These are phyloP conservation scores for Suillus lakei DNA, from an alignment of 768 basidiomycete genomes.

Conservation along the genomic window DNA sequence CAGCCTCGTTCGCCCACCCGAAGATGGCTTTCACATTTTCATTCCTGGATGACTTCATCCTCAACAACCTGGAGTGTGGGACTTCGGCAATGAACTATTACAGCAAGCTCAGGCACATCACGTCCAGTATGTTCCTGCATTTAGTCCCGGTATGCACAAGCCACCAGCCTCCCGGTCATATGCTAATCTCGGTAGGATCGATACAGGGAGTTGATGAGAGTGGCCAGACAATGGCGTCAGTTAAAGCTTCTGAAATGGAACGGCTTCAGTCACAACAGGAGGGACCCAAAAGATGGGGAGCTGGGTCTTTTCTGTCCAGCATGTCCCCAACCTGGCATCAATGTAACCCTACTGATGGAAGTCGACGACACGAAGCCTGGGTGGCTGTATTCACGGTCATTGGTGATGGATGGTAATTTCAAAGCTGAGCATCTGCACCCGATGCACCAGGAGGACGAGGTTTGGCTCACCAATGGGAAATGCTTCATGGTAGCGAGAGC, in stretches of 20 bases:
- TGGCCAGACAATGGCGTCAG: constrained; percentile 20
- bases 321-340: constrained; percentile 9
- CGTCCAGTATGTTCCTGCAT: background rate
- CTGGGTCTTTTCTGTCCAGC: constrained; percentile 3
- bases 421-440: constrained; percentile 7
- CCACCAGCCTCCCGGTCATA: no score
- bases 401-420: constrained; percentile 6
- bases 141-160: background rate
- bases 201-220: constrained; percentile 21
- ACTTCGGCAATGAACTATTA: constrained; percentile 2
- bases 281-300: background rate
- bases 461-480: constrained; percentile 17
- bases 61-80: constrained; percentile 3
- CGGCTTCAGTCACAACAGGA: constrained; percentile 9
- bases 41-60: constrained; percentile 2
- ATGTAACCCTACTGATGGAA: background rate
- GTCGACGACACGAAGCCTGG: background rate
- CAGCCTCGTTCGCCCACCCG: background rate
- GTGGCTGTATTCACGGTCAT: no score
- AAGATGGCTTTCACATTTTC: background rate
- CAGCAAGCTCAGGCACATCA: background rate
- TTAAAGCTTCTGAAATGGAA: constrained; percentile 26
- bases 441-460: constrained; percentile 14
- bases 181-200: background rate
- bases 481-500: background rate